phyloP scores from a whole-genome alignment of 495 filamentous ascomycete genomes.

The Neurospora intermedia region DNA sequence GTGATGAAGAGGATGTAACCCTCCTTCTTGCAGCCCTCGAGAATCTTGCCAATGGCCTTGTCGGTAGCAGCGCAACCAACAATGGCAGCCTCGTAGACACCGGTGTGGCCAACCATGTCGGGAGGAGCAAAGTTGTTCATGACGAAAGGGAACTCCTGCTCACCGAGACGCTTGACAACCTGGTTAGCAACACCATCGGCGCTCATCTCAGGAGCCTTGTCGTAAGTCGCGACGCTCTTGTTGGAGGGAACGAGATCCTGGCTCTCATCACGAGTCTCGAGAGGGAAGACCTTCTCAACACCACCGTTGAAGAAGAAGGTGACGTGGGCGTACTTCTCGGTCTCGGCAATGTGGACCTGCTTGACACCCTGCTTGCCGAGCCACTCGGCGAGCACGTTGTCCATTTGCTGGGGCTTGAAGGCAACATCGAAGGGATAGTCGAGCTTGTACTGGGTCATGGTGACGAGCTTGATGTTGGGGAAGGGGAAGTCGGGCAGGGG shows the following conservation, averaged over 20 bases:
- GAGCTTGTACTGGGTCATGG: slow-evolving; percentile 98
- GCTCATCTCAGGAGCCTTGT: slow-evolving; percentile 93
- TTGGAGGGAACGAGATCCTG: slow-evolving; percentile 52
- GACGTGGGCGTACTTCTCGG: slow-evolving; percentile 98
- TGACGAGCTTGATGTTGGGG: slow-evolving; percentile 85
- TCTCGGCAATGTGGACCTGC: slow-evolving; percentile 96
- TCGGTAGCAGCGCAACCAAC: slow-evolving; percentile 77
- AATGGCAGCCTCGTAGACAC: slow-evolving; percentile 94
- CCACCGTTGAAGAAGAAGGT: slow-evolving; percentile 99
- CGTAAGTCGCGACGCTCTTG: slow-evolving; percentile 85
- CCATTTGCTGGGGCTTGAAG: slow-evolving; percentile 91
- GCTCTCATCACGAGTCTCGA: slow-evolving; percentile 61
- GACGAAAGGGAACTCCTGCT: slow-evolving; percentile 79
- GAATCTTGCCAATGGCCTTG: slow-evolving; percentile 83
- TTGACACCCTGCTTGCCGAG: slow-evolving; percentile 74
- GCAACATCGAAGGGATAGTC: slow-evolving; percentile 90
- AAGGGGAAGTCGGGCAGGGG: slow-evolving; percentile 87
- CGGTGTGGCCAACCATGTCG: slow-evolving; percentile 98
- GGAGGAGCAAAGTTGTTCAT: slow-evolving; percentile 99
- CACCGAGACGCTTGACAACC: slow-evolving; percentile 69
- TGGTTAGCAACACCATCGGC: slow-evolving; percentile 78
- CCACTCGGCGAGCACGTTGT: slow-evolving; percentile 92
- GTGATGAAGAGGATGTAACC: slow-evolving; percentile 91
- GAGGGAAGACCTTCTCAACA: slow-evolving; percentile 89
- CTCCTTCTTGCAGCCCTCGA: slow-evolving; percentile 84